Evolutionary conservation across 2,329 filamentous ascomycete species (phyloP), one percentile per base, ranked within the genome.

Genomic region (Daldinia sp.): DNA sequence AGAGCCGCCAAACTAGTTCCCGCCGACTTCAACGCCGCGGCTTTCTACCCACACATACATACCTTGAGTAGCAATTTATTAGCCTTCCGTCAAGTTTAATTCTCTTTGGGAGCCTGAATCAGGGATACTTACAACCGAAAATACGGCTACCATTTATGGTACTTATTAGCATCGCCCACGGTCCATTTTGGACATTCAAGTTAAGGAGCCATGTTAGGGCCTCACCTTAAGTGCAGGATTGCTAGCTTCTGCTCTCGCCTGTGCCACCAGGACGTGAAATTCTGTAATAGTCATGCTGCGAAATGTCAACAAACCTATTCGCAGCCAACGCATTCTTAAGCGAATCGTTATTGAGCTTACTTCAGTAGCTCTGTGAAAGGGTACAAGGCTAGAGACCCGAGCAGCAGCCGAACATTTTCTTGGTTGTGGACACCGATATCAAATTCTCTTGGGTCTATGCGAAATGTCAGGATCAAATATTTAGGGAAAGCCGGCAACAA

Each of bases 21-120:
- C 67, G 46, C 61, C 53, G 51, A 53, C 33, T 33, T 73, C 74
- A 65, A 71, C 73, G 60, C 78, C 81, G 63, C 55, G 86, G 85
- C 71, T 90, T 90, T 69, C 84, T 83, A 56, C 88, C 88, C 72
- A 90, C 89, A 70, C 87, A 89, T 41, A 90, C 85, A 75, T 90
- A 89, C 70, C 87, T 89, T 65, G 18, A 68, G 65, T 71, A 62
- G 18, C 28, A 41, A 61, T 59, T 53, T 56, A 63, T 73, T 61
- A 72, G 63, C 59, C 59, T 44, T 33, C 26, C 51, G 41, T 33
- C 30, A 51, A 41, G 18, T 28, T 57, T 46, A n/a, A 37, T 23
- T 3, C 48, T 42, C 48, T 13, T 20, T 23, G 15, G 55, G 37
- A 44, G 28, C 4, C 60, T n/a, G 26, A 57, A 20, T 37, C 41